Percentiles rank a stretch among this genome's conserved stretches.
phyloP scores from a whole-genome alignment of 2,329 filamentous ascomycete species.

The Fusarium algeriense region DNA sequence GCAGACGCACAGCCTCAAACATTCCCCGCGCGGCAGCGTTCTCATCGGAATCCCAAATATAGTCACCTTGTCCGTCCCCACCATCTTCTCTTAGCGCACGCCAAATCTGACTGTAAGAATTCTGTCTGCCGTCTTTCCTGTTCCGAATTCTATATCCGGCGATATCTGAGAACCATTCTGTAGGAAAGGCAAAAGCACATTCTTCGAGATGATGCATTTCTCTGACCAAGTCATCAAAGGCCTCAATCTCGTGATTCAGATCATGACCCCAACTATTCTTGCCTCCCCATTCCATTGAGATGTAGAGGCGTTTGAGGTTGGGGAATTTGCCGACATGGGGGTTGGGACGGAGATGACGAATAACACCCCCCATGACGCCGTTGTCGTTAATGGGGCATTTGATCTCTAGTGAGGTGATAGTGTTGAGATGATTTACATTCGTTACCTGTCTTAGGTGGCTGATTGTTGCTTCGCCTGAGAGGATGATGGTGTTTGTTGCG shows the following conservation, averaged over 20 bases:
- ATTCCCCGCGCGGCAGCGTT: too few species aligned
- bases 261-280: rapidly evolving
- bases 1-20: background rate
- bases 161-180: background rate
- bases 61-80: too few species aligned
- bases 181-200: constrained; percentile 1
- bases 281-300: background rate
- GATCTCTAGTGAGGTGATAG: constrained; percentile 15
- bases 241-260: background rate
- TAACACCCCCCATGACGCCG: background rate
- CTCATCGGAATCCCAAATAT: background rate
- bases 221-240: background rate
- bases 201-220: background rate
- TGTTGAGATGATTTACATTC: background rate
- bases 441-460: background rate
- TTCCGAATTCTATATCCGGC: background rate
- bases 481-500: background rate
- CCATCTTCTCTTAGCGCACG: background rate
- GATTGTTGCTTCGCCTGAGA: background rate
- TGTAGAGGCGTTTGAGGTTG: background rate
- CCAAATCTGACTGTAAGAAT: constrained; percentile 9
- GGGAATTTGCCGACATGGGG: background rate
- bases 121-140: background rate
- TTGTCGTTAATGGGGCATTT: background rate
- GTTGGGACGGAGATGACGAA: background rate